Conservation (phyloP, 2,329 filamentous ascomycete genomes). For the Colletotrichum spinosum region DNA sequence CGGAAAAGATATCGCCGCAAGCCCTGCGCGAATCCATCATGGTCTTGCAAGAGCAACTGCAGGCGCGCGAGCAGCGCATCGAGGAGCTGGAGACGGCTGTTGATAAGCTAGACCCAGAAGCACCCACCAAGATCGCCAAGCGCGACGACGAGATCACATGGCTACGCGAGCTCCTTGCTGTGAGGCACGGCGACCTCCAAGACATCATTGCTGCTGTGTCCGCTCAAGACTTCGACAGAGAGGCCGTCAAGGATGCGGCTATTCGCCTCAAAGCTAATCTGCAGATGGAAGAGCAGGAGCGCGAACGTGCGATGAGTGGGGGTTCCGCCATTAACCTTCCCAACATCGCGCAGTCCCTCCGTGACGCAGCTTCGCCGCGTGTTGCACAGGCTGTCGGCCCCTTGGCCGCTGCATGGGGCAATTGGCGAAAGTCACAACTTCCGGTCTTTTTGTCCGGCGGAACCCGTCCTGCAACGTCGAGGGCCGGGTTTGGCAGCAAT, state of each 20-base stretch:
- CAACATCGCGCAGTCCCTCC: conserved; percentile 81
- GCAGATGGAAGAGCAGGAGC: conserved; percentile 98
- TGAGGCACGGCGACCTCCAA: conserved; percentile 89
- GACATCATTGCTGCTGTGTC: conserved; percentile 89
- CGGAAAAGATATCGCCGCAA: conserved; percentile 93
- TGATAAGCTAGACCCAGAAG: conserved; percentile 78
- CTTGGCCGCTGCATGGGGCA: conserved; percentile 92
- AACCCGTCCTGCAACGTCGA: conserved; percentile 18
- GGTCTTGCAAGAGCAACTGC: conserved; percentile 95
- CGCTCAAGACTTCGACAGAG: conserved; percentile 79
- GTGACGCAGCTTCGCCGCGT: conserved; percentile 82
- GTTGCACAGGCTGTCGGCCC: conserved; percentile 85
- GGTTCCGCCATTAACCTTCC: conserved; percentile 76
- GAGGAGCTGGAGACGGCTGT: conserved; percentile 85
- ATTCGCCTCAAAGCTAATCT: conserved; percentile 94
- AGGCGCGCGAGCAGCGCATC: conserved; percentile 90
- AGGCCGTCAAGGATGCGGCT: conserved; percentile 86
- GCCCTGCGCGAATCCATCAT: conserved; percentile 95
- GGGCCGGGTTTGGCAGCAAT: conserved; percentile 50
- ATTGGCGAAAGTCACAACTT: conserved; percentile 82
- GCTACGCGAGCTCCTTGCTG: conserved; percentile 92
- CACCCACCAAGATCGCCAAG: conserved; percentile 85
- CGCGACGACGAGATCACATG: conserved; percentile 94
- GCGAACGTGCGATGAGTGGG: conserved; percentile 83
- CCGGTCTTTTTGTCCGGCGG: conserved; percentile 55